Percentiles rank a stretch among this genome's conserved stretches.
These are phyloP conservation scores for Candida sp. DNA, from an alignment of 1,139 yeast genomes.

Conservation along the genomic window DNA sequence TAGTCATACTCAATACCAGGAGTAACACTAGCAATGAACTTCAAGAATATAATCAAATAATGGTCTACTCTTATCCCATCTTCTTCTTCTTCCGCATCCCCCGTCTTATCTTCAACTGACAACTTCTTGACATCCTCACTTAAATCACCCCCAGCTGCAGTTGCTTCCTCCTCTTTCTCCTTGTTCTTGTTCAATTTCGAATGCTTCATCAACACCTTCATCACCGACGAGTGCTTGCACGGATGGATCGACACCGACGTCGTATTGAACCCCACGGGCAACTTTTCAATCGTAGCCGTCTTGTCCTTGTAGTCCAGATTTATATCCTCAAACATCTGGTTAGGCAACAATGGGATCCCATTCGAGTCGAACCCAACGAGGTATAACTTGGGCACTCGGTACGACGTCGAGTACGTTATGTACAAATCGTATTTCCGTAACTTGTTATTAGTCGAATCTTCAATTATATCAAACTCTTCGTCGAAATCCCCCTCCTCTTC, in stretches of 20 bases:
- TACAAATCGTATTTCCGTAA: slow-evolving; percentile 85
- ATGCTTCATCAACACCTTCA: slow-evolving; percentile 82
- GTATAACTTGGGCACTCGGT: slow-evolving; percentile 95
- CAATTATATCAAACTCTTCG: slow-evolving; percentile 32
- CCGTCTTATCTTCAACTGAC: slow-evolving; percentile 26
- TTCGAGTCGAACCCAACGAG: slow-evolving; percentile 84
- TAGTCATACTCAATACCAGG: slow-evolving; percentile 98
- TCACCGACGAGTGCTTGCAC: slow-evolving; percentile 93
- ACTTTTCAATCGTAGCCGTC: slow-evolving; percentile 94
- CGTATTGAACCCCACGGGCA: slow-evolving; percentile 82
- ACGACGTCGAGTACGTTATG: slow-evolving; percentile 92
- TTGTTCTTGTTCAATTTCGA: slow-evolving; percentile 25
- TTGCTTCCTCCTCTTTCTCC: slow-evolving; percentile 23
- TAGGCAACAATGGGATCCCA: slow-evolving; percentile 87
- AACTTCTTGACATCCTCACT: slow-evolving; percentile 14
- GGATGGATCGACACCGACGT: slow-evolving; percentile 96
- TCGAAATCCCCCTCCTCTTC: slow-evolving; percentile 29
- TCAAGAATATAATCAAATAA: slow-evolving; percentile 84
- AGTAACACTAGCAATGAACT: slow-evolving; percentile 95
- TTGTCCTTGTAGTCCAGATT: slow-evolving; percentile 91
- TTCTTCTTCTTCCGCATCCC: slow-evolving; percentile 28
- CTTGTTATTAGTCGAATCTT: slow-evolving; percentile 26
- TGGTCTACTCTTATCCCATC: slow-evolving; percentile 80
- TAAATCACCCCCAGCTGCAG: slow-evolving; percentile 25
- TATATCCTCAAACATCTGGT: slow-evolving; percentile 94